Conservation (phyloP, 495 filamentous ascomycete genomes). For the Echria macrotheca region DNA sequence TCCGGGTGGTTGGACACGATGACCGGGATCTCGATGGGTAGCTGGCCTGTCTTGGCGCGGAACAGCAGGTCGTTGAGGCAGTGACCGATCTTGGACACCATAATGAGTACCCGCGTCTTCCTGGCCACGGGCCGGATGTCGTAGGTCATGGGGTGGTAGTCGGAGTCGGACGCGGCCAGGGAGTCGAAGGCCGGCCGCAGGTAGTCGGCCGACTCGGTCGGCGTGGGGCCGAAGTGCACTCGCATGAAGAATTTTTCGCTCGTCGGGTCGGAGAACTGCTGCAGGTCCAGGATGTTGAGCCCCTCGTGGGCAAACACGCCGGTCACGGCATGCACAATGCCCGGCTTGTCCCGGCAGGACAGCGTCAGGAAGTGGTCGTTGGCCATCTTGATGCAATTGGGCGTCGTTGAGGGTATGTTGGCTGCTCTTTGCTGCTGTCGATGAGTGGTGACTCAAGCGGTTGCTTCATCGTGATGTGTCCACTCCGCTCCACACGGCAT, state of each 20-base stretch:
- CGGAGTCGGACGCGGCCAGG: conserved; percentile 39
- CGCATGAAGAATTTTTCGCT: conserved; percentile 73
- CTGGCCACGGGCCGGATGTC: conserved; percentile 53
- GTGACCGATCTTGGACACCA: conserved; percentile 78
- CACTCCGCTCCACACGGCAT: neutral
- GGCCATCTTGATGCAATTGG: conserved; percentile 15
- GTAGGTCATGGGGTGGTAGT: conserved; percentile 54
- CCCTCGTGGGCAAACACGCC: conserved; percentile 59
- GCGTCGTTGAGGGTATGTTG: neutral
- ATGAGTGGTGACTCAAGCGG: neutral
- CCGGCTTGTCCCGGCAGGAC: conserved; percentile 67
- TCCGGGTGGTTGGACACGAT: conserved; percentile 72
- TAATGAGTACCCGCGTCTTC: conserved; percentile 68
- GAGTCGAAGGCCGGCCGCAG: conserved; percentile 47
- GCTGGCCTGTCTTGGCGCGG: conserved; percentile 56
- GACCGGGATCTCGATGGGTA: conserved; percentile 63
- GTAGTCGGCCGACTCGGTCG: conserved; percentile 33
- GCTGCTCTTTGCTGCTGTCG: too few species aligned
- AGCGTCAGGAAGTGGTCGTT: conserved; percentile 66
- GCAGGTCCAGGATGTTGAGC: conserved; percentile 69
- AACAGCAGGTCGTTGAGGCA: conserved; percentile 77
- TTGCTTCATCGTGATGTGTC: conserved; percentile 6
- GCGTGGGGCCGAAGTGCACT: conserved; percentile 57
- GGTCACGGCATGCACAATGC: conserved; percentile 72
- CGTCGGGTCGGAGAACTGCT: conserved; percentile 64